Evolutionary conservation across 2,329 filamentous ascomycete genomes (phyloP), one percentile per base, ranked within the genome.

Genomic region (Elsinoe fawcettii): DNA sequence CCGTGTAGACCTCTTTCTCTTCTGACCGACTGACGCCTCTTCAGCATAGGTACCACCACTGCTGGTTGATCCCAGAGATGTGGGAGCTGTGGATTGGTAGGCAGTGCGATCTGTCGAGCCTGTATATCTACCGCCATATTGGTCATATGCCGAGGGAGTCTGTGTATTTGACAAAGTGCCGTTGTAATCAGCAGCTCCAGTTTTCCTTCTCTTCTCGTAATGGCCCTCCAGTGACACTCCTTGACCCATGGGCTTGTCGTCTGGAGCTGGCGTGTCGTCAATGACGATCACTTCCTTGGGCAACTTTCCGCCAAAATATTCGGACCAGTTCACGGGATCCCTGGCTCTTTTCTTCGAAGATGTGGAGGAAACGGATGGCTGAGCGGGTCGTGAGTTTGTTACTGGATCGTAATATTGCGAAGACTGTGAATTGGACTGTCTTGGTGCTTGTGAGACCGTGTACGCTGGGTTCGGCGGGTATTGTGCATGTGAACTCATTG

Each of bases 71-170:
- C 85, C 86, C 5, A 91, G 74, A 12, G 92, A 97, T 0, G 93
- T 96, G 3, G 68, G 64, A 4, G 90, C 85, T 43, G 92, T 92
- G 2, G 90, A 93, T 66, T 92, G 65, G 8, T 82, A 81, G 14
- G 87, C 87, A 12, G 88, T 95, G 61, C 89, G 83, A 71, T 92
- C 90, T 63, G 86, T 93, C 3, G 90, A 95, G 57, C 85, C 79
- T 11, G 88, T 90, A 44, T 87, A 86, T 53, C 81, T 83, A 56
- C 82, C 84, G 12, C 81, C 80, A 46, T 80, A 79, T 61, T 84
- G 80, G 65, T 86, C 83, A 60, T 83, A 81, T 16, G 30, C 30
- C 18, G 39, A 56, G 53, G 87, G 85, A 25, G 86, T 86, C 66
- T 87, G 83, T 58, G 87, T 82, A 64, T 85, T 85, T 3, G 90